These are phyloP conservation scores for Erigeron philadelphicus DNA, from an alignment of 140 eudicot species.

Conservation along the genomic window DNA sequence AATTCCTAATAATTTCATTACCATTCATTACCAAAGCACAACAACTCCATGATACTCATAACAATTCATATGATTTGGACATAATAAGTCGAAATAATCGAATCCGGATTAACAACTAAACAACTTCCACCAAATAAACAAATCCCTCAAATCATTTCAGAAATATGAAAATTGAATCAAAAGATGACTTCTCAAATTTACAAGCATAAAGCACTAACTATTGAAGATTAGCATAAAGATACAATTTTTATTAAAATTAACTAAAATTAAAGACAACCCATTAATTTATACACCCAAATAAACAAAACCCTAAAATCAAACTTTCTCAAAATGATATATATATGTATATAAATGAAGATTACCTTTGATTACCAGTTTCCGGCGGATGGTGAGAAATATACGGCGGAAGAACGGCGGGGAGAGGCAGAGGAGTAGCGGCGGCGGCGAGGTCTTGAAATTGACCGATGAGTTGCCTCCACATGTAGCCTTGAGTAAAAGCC, in stretches of 20 bases:
- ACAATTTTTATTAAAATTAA: too few species aligned
- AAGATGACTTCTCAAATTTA: too few species aligned
- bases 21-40: neutral
- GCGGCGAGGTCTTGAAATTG: conserved; percentile 48
- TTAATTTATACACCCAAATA: too few species aligned
- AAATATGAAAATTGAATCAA: too few species aligned
- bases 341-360: neutral
- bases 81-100: neutral
- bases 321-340: neutral
- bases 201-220: too few species aligned
- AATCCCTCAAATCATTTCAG: too few species aligned
- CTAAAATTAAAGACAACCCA: too few species aligned
- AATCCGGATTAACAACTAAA: too few species aligned
- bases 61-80: neutral
- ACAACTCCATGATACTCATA: neutral
- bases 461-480: conserved; percentile 75
- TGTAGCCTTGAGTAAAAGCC: conserved; percentile 20
- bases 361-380: conserved; percentile 20
- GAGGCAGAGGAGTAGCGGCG: conserved; percentile 33
- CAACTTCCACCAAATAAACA: too few species aligned
- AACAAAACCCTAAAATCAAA: too few species aligned
- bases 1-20: neutral
- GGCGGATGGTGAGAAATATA: conserved; percentile 25
- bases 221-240: too few species aligned
- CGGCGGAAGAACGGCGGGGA: conserved; percentile 28